Conservation (phyloP, 441 rosid species). For the Brassica hybrid region DNA sequence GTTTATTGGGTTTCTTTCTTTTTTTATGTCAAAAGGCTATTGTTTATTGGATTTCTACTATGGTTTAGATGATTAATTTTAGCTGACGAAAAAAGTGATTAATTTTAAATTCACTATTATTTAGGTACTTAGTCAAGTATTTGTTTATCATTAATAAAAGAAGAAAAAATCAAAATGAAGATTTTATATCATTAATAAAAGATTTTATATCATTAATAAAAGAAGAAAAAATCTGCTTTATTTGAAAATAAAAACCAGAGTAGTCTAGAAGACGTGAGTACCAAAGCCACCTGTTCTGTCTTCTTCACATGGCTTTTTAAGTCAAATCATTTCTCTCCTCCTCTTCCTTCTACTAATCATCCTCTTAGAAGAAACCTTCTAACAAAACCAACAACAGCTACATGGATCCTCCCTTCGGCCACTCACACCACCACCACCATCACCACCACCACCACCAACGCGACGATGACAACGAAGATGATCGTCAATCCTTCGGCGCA, state of each 20-base stretch:
- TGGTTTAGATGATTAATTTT: too few relatives aligned
- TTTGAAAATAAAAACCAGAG: background rate
- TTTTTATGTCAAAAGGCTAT: too few relatives aligned
- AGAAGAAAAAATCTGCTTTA: background rate
- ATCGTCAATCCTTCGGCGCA: conserved; percentile 35
- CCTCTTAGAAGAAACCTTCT: background rate
- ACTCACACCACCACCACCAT: conserved; percentile 40
- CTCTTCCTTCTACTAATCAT: background rate
- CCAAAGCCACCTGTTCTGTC: background rate
- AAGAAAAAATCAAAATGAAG: background rate
- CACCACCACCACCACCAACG: conserved; percentile 45
- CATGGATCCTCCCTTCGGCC: conserved; percentile 62
- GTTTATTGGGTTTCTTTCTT: too few relatives aligned
- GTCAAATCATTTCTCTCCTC: background rate
- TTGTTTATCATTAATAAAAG: background rate
- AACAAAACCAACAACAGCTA: background rate
- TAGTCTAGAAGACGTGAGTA: background rate
- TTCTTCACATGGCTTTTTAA: background rate
- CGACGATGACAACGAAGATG: conserved; percentile 43
- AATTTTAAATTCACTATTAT: too few relatives aligned
- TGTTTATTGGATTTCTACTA: too few relatives aligned
- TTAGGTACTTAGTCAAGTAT: too few relatives aligned
- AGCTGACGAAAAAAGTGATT: too few relatives aligned
- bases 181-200: too few relatives aligned
- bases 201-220: background rate